Evolutionary conservation across 225 moss, liverwort and hornwort genomes (phyloP).

Genomic region (Sphagnum tenellum): DNA sequence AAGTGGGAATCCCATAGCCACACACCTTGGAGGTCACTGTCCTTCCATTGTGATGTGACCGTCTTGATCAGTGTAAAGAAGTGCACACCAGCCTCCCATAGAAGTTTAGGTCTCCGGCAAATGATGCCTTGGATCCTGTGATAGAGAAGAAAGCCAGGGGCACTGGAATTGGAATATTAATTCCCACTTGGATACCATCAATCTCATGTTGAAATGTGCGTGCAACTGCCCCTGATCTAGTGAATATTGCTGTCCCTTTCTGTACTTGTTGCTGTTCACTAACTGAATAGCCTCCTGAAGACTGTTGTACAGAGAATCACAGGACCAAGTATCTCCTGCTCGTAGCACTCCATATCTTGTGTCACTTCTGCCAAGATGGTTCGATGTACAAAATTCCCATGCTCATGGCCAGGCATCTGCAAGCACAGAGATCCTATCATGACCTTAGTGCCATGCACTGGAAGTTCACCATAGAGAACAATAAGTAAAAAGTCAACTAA

Average conservation of each 20-base stretch:
- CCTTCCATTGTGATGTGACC: conserved; percentile 84
- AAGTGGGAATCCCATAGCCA: too few relatives aligned
- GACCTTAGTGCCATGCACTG: neutral
- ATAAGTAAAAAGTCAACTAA: too few relatives aligned
- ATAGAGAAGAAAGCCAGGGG: conserved; percentile 97
- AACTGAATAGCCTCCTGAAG: conserved; percentile 69
- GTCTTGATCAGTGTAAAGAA: conserved; percentile 96
- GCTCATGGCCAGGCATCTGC: conserved; percentile 63
- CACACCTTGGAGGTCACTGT: too few relatives aligned
- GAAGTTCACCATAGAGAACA: neutral
- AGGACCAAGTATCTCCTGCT: conserved; percentile 93
- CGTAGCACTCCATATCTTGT: too few relatives aligned
- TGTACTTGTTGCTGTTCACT: too few relatives aligned
- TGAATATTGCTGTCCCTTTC: too few relatives aligned
- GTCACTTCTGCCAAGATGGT: conserved; percentile 91
- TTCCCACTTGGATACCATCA: conserved; percentile 92
- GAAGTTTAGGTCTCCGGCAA: conserved; percentile 95
- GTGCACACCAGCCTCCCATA: conserved; percentile 90
- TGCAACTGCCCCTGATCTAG: conserved; percentile 80
- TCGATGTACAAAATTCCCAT: conserved; percentile 81
- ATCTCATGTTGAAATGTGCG: conserved; percentile 90
- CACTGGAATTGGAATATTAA: conserved; percentile 96
- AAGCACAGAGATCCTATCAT: neutral
- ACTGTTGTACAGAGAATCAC: conserved; percentile 69
- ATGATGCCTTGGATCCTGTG: conserved; percentile 86